Percentiles rank a stretch among this genome's conserved stretches.
These are phyloP conservation scores for Hymenotorrendiella dingleyae DNA, from an alignment of 2,329 filamentous ascomycete genomes.

Conservation along the genomic window DNA sequence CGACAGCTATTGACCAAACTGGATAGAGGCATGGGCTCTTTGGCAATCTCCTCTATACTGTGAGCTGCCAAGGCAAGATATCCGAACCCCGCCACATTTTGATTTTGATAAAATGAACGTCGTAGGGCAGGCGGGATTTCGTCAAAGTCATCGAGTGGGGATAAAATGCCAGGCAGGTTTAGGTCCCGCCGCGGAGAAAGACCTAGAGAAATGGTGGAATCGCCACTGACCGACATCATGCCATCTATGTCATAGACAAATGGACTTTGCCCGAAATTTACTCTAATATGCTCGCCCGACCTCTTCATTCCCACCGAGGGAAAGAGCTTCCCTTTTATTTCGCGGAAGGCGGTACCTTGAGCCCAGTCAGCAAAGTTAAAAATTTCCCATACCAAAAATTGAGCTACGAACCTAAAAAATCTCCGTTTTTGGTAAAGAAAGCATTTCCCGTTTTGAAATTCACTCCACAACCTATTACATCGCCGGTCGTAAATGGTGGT, in stretches of 20 bases:
- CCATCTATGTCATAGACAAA: conserved; percentile 91
- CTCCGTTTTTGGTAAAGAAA: conserved; percentile 66
- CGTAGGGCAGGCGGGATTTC: too few relatives aligned
- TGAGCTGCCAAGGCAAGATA: too few relatives aligned
- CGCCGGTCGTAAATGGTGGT: conserved; percentile 47
- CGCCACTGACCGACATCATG: conserved; percentile 63
- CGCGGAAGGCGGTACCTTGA: conserved; percentile 63
- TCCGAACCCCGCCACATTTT: too few relatives aligned
- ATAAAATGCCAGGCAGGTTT: too few relatives aligned
- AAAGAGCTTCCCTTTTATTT: conserved; percentile 61
- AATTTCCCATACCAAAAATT: conserved; percentile 3
- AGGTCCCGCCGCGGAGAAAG: too few relatives aligned
- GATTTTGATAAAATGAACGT: too few relatives aligned
- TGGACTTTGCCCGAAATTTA: conserved; percentile 65
- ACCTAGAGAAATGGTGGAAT: conserved; percentile 6
- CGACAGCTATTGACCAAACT: too few relatives aligned
- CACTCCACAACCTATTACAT: conserved; percentile 59
- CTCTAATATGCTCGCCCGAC: conserved; percentile 53
- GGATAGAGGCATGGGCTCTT: too few relatives aligned
- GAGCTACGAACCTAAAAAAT: conserved; percentile 43
- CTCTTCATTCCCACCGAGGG: conserved; percentile 62
- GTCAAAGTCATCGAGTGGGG: too few relatives aligned
- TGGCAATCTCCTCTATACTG: too few relatives aligned
- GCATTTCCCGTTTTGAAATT: conserved; percentile 58
- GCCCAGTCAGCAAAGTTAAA: not conserved